These are phyloP conservation scores for Venturia nashicola DNA, from an alignment of 2,329 filamentous ascomycete species.

Conservation along the genomic window DNA sequence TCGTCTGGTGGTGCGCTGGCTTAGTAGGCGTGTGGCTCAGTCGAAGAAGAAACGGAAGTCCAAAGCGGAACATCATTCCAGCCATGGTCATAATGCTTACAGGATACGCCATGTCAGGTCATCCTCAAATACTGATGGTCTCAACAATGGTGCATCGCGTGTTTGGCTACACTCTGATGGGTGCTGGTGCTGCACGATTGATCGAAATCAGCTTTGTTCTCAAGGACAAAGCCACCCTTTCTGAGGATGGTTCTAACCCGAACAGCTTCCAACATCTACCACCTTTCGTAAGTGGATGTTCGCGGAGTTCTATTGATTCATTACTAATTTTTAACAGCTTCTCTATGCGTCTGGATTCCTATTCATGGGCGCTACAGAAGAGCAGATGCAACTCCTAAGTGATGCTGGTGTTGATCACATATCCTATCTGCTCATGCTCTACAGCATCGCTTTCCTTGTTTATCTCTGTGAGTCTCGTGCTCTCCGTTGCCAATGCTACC, in stretches of 20 bases:
- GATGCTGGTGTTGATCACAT: constrained; percentile 72
- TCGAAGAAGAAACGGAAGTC: constrained; percentile 65
- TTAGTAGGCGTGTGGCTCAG: constrained; percentile 88
- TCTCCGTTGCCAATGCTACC: background rate
- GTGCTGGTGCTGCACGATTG: constrained; percentile 67
- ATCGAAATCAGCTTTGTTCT: constrained; percentile 87
- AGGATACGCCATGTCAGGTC: constrained; percentile 89
- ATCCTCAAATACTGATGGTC: constrained; percentile 72
- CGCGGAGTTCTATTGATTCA: background rate
- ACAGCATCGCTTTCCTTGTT: constrained; percentile 76
- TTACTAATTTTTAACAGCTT: constrained; percentile 40
- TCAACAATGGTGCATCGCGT: constrained; percentile 79
- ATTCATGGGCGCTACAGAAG: constrained; percentile 95
- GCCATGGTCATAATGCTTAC: constrained; percentile 85
- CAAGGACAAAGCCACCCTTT: constrained; percentile 53
- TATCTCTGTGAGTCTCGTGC: constrained; percentile 59
- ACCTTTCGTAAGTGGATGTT: constrained; percentile 47
- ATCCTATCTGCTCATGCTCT: constrained; percentile 83
- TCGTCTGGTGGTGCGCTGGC: constrained; percentile 95
- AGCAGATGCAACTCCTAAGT: constrained; percentile 76
- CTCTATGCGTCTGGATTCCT: constrained; percentile 87
- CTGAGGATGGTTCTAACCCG: constrained; percentile 54
- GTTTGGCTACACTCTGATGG: constrained; percentile 95
- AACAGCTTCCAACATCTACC: constrained; percentile 64
- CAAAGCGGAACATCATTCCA: constrained; percentile 86